Evolutionary conservation across 257 asterid genomes (phyloP).

Genomic region (Solanum sejunctum): DNA sequence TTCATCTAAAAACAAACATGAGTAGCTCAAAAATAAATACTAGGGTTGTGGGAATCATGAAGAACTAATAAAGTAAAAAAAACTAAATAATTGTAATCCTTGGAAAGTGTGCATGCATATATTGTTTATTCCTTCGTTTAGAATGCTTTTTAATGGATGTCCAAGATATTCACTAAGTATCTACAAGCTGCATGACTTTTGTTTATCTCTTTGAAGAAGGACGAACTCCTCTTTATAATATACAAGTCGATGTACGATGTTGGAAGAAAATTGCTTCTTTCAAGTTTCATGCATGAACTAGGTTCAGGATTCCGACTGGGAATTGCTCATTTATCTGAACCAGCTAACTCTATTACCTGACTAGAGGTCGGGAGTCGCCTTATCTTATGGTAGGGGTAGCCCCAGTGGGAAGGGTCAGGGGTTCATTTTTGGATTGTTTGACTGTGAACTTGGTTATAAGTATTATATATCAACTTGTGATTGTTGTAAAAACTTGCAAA

Average conservation of each 20-base stretch:
- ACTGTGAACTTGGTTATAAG: background rate
- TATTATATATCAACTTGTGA: background rate
- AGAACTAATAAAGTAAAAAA: too few relatives aligned
- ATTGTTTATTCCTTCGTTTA: too few relatives aligned
- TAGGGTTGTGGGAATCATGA: too few relatives aligned
- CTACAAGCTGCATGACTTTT: background rate
- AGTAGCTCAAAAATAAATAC: too few relatives aligned
- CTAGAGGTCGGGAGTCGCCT: background rate
- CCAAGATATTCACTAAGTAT: too few relatives aligned
- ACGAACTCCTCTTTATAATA: background rate
- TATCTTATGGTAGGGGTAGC: background rate
- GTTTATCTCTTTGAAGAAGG: background rate
- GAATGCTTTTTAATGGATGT: too few relatives aligned
- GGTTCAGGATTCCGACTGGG: background rate
- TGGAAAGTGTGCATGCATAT: too few relatives aligned
- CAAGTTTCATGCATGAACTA: background rate
- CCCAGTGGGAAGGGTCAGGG: background rate
- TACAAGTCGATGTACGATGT: background rate
- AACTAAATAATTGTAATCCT: too few relatives aligned
- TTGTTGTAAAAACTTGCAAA: background rate
- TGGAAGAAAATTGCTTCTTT: background rate
- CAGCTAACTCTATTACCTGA: background rate
- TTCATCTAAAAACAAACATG: too few relatives aligned
- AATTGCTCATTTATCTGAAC: background rate
- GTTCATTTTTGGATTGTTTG: background rate